phyloP scores from a whole-genome alignment of 2,329 filamentous ascomycete species.

The Ophiostoma angusticollis region DNA sequence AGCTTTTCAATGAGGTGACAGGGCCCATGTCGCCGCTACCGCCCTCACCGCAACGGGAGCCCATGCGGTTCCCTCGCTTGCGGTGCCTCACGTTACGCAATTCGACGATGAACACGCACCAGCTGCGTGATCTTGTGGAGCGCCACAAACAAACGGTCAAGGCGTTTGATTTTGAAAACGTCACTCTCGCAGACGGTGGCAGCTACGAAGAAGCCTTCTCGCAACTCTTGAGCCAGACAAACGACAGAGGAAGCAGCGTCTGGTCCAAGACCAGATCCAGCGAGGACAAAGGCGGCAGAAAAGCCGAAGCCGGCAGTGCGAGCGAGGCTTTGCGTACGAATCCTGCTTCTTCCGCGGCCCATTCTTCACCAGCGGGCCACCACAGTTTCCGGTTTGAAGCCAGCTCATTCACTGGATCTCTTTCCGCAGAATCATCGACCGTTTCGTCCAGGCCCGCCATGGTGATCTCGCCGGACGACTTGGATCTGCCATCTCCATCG shows the following conservation, averaged over 20 bases:
- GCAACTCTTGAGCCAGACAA: slow-evolving; percentile 44
- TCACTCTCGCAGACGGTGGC: slow-evolving; percentile 52
- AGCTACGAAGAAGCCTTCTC: slow-evolving; percentile 75
- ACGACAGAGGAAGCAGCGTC: slow-evolving; percentile 25
- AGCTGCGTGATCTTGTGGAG: slow-evolving; percentile 56
- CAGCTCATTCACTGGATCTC: slow-evolving; percentile 10
- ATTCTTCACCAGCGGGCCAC: background rate
- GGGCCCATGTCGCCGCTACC: slow-evolving; percentile 52
- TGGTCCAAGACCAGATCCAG: slow-evolving; percentile 26
- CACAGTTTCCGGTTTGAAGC: slow-evolving; percentile 17
- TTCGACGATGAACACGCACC: slow-evolving; percentile 54
- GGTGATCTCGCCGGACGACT: slow-evolving; percentile 16
- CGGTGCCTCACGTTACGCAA: slow-evolving; percentile 61
- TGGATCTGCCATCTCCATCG: slow-evolving; percentile 34
- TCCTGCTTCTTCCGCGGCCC: too few species aligned
- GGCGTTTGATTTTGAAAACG: slow-evolving; percentile 71
- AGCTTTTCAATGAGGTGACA: slow-evolving; percentile 52
- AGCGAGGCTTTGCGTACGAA: too few species aligned
- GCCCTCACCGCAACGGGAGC: slow-evolving; percentile 33
- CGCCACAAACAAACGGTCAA: slow-evolving; percentile 54
- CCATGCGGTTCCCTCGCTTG: slow-evolving; percentile 54
- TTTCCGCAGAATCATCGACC: slow-evolving; percentile 6
- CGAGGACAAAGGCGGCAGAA: slow-evolving; percentile 23
- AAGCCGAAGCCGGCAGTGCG: slow-evolving; percentile 13
- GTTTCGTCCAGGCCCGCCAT: slow-evolving; percentile 2